Evolutionary conservation across 345 rosid species (phyloP).

Genomic region (Eucalyptus rudis): DNA sequence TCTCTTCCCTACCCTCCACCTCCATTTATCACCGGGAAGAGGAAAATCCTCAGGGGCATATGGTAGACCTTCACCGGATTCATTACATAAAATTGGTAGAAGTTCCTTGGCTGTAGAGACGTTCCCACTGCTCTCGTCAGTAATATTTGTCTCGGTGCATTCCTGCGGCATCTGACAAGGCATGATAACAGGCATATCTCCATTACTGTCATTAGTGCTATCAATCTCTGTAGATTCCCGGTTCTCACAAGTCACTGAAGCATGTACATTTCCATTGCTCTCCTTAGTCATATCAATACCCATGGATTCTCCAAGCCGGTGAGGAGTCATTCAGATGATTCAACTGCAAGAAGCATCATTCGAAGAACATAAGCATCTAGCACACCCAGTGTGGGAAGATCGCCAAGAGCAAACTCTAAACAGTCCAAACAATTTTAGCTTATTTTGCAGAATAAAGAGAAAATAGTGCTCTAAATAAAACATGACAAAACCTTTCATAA

Average conservation of each 20-base stretch:
- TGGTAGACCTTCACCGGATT: slow-evolving; percentile 67
- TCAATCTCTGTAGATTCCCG: neutral
- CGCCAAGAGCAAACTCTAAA: neutral
- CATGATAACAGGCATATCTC: neutral
- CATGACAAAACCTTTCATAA: neutral
- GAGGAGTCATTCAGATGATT: neutral
- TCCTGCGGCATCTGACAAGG: neutral
- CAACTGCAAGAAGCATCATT: neutral
- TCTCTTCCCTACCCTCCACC: slow-evolving; percentile 84
- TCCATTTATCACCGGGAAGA: slow-evolving; percentile 71
- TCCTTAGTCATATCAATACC: neutral
- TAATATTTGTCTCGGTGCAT: neutral
- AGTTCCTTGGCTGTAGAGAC: slow-evolving; percentile 8
- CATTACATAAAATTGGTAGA: slow-evolving; percentile 25
- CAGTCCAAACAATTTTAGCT: neutral
- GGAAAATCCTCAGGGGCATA: slow-evolving; percentile 82
- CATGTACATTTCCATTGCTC: neutral
- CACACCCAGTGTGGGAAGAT: neutral
- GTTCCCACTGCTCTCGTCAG: slow-evolving; percentile 5
- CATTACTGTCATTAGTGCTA: neutral
- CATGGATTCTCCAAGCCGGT: neutral
- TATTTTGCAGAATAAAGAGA: neutral
- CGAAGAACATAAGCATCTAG: neutral
- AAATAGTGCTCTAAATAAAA: neutral
- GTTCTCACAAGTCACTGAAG: neutral